phyloP scores from a whole-genome alignment of 2,329 filamentous ascomycete genomes.

The Penicillium olsonii region DNA sequence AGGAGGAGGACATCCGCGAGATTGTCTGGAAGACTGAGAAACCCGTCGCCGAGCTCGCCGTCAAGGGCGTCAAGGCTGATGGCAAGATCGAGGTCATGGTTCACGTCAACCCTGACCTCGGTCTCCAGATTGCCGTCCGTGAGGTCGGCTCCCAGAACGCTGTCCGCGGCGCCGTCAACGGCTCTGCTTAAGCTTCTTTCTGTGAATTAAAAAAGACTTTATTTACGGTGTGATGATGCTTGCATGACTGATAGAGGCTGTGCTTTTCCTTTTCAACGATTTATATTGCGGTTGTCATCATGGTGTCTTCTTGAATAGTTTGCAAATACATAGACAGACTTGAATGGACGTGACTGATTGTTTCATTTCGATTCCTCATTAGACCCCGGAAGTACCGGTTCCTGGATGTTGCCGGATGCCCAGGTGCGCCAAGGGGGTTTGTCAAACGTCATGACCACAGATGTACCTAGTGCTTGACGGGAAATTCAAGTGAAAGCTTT shows the following conservation, averaged over 20 bases:
- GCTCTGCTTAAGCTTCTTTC: conserved; percentile 22
- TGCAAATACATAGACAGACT: conserved; percentile 18
- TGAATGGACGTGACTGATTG: conserved; percentile 20
- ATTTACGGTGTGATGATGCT: conserved; percentile 30
- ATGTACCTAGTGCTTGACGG: no score
- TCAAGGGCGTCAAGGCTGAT: conserved; percentile 82
- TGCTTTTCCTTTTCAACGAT: conserved; percentile 17
- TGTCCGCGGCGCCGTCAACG: conserved; percentile 64
- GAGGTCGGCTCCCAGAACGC: conserved; percentile 88
- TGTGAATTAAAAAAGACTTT: conserved; percentile 12
- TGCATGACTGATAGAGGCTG: conserved; percentile 31
- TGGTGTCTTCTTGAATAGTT: conserved; percentile 22
- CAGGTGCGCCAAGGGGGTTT: no score
- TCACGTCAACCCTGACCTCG: conserved; percentile 78
- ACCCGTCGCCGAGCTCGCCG: conserved; percentile 78
- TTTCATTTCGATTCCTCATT: conserved; percentile 3
- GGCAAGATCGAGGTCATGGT: conserved; percentile 92
- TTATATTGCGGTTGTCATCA: conserved; percentile 21
- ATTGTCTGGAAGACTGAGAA: conserved; percentile 89
- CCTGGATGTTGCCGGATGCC: no score
- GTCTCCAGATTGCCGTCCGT: conserved; percentile 75
- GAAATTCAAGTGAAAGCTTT: no score
- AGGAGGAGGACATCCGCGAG: conserved; percentile 84
- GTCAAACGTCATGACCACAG: no score
- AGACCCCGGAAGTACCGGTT: no score